Base-by-base conservation (phyloP, 2,329 filamentous ascomycete species). In the Stromatinia cepivora region DNA sequence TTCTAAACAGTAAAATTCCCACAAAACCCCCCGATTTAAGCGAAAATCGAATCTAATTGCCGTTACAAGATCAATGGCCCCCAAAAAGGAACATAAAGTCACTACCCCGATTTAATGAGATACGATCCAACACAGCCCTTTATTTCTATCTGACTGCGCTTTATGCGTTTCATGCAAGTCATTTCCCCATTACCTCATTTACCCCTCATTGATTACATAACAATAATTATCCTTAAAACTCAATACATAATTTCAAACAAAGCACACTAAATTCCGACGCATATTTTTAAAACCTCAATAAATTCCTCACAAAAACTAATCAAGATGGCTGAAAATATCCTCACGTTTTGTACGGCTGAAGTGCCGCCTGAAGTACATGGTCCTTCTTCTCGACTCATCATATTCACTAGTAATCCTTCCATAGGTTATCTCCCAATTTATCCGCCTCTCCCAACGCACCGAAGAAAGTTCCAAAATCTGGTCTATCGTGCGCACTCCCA, bases 381-480 rank as follows among this genome's bases (percentile, higher is more conserved):
- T 48, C 20, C 45, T n/a, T 61, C 11, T 48, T 15, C 3, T 48
- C 22, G 13, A 2, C 1, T 9, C 28, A 6, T 48, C 1, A 20
- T 2, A 7, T 7, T 48, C 28, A 22, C 11, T n/a, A 10, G 5
- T 48, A 48, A 45, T 31, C 1, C 1, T 2, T n/a, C 1, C 15
- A 1, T 17, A 62, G 58, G 8, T 48, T 3, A 62, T 62, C 4
- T n/a, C 58, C 0, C 42, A 48, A 5, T 48, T 62, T 5, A 62
- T 62, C 28, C 45, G 22, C 3, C 20, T 25, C 7, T 62, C 58
- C 0, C 42, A 62, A 36, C 42, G 42, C 20, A 48, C 58, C 0
- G 42, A 48, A 20, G 28, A 62, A 25, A 62, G 58, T 36, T 48
- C 58, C 9, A 62, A 48, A 25, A 62, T 48, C 28, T 62, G 58